phyloP scores from a whole-genome alignment of 2,329 filamentous ascomycete species.

The Botrytis porri region DNA sequence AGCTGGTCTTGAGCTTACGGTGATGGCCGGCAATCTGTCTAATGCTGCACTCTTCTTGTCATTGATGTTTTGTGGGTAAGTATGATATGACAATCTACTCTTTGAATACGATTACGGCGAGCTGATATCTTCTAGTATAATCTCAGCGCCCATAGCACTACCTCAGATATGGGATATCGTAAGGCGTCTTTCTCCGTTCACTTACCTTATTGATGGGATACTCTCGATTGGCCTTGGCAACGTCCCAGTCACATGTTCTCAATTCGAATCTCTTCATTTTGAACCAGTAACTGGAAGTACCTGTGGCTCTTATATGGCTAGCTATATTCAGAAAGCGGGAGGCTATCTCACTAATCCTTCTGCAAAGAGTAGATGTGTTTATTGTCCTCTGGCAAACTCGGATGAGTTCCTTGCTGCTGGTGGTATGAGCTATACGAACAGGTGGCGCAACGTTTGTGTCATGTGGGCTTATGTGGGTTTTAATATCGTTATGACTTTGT shows the following conservation, averaged over 20 bases:
- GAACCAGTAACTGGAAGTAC: constrained; percentile 47
- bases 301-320: constrained; percentile 55
- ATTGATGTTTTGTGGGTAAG: constrained; percentile 62
- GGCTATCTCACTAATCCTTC: constrained; percentile 55
- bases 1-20: constrained; percentile 69
- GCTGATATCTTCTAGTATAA: constrained; percentile 52
- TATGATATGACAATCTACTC: neutral
- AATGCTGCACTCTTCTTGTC: constrained; percentile 71
- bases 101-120: neutral
- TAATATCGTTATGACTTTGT: constrained; percentile 51
- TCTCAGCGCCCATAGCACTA: constrained; percentile 59
- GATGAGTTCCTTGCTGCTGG: constrained; percentile 58
- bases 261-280: constrained; percentile 48
- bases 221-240: constrained; percentile 68
- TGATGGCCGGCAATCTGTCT: constrained; percentile 72
- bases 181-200: constrained; percentile 79
- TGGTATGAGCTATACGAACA: constrained; percentile 60
- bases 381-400: constrained; percentile 58
- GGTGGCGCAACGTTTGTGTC: constrained; percentile 62
- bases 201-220: constrained; percentile 74
- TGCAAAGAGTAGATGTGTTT: constrained; percentile 52
- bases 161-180: constrained; percentile 81
- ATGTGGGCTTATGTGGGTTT: constrained; percentile 48
- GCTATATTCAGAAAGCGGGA: constrained; percentile 46
- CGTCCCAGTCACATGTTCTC: constrained; percentile 61